Base-by-base conservation (phyloP, 75 land plant species). In the Ceratopteris richardii region DNA sequence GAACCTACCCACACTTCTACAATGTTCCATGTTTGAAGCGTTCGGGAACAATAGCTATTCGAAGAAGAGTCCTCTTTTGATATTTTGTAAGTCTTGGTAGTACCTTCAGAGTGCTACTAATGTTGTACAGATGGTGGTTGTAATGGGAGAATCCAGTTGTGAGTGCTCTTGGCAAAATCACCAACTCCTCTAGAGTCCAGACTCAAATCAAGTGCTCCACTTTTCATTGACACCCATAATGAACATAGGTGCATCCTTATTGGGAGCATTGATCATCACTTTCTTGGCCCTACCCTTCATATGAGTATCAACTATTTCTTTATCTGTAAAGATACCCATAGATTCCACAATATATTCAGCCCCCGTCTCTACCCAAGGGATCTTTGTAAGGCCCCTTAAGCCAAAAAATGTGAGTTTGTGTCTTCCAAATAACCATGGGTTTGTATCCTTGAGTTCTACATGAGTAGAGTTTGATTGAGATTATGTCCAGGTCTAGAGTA, bases 171-270 rank as follows among this genome's bases (percentile, higher is more conserved):
- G n/a, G n/a, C n/a, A n/a, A n/a, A n/a, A n/a, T n/a, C n/a, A n/a
- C n/a, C n/a, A n/a, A n/a, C n/a, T n/a, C n/a, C n/a, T n/a, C n/a
- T n/a, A n/a, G n/a, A n/a, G n/a, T n/a, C n/a, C n/a, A n/a, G n/a
- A n/a, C n/a, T n/a, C n/a, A n/a, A n/a, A n/a, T n/a, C n/a, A n/a
- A n/a, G n/a, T n/a, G n/a, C n/a, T n/a, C n/a, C n/a, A n/a, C 25
- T 83, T 29, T 62, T 91, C 85, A 37, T 91, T 90, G 25, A 90
- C 96, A 29, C 96, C 96, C 48, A 86, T 58, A 46, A 90, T 87
- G 67, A 79, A 90, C 96, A 93, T 93, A 27, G 98, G 98, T 0
- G 98, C 98, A 73, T 93, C 95, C 16, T 80, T 80, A 80, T 86
- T 84, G 1, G 98, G 95, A 25, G 98, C 98, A 41, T 85, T 80